phyloP scores from a whole-genome alignment of 306 rosid species.

The Astragalus membranaceus region DNA sequence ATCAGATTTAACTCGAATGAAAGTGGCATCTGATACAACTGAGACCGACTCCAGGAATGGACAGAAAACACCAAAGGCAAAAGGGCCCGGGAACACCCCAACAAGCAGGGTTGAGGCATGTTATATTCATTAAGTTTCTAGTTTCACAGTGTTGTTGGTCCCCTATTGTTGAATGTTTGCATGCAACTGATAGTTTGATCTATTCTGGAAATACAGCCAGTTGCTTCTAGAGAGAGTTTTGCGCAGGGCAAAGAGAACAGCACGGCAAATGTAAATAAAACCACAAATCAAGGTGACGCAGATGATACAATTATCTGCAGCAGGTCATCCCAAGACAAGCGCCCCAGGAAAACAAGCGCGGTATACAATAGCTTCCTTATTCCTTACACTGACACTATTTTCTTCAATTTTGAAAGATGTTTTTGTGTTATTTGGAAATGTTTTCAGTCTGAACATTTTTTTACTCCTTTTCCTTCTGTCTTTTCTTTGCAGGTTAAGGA shows the following conservation, averaged over 20 bases:
- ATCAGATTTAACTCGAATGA: slow-evolving; percentile 94
- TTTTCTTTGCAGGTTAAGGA: slow-evolving; percentile 69
- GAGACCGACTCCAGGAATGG: slow-evolving; percentile 48
- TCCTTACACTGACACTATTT: background rate
- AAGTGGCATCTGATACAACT: slow-evolving; percentile 42
- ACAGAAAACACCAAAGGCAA: slow-evolving; percentile 38
- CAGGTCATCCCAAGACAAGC: slow-evolving; percentile 58
- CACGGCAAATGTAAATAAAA: slow-evolving; percentile 42
- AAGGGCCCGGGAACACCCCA: slow-evolving; percentile 62
- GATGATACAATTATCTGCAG: slow-evolving; percentile 44
- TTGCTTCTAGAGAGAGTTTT: slow-evolving; percentile 76
- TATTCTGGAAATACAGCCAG: slow-evolving; percentile 48
- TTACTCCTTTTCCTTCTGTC: background rate
- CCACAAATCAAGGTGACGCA: slow-evolving; percentile 40
- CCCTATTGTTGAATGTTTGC: background rate
- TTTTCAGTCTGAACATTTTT: background rate
- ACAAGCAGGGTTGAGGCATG: slow-evolving; percentile 66
- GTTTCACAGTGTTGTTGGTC: background rate
- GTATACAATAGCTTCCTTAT: slow-evolving; percentile 34
- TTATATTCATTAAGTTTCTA: background rate
- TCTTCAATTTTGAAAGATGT: background rate
- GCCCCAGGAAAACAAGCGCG: slow-evolving; percentile 83
- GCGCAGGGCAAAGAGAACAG: slow-evolving; percentile 46
- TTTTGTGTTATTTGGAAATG: background rate
- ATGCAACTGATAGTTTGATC: background rate